A percentile compares a stretch with the other conserved stretches of the same genome.
phyloP scores from a whole-genome alignment of 2,329 filamentous ascomycete genomes.

The Trichocomaceae sp. region DNA sequence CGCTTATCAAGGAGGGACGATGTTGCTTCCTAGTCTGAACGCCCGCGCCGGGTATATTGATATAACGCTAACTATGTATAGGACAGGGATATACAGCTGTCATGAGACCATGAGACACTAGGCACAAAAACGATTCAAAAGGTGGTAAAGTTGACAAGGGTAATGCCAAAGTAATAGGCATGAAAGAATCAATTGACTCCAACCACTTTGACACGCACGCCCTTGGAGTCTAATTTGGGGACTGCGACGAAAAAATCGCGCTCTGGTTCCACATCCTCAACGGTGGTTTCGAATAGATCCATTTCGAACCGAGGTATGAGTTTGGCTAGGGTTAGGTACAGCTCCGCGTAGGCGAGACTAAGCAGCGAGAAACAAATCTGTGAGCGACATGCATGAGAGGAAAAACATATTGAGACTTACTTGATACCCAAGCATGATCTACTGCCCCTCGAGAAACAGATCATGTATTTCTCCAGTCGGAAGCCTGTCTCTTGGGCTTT shows the following conservation, averaged over 20 bases:
- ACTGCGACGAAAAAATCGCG: conserved; percentile 7
- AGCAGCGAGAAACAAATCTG: too few species aligned
- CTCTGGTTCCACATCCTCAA: conserved; percentile 21
- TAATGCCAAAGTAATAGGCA: too few species aligned
- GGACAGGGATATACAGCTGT: too few species aligned
- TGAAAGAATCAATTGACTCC: too few species aligned
- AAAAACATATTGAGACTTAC: conserved; percentile 19
- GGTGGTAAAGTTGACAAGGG: too few species aligned
- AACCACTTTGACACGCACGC: conserved; percentile 8
- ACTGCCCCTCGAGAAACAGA: conserved; percentile 37
- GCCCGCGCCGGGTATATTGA: too few species aligned
- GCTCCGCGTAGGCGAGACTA: conserved; percentile 30
- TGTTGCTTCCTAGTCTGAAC: too few species aligned
- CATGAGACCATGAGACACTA: too few species aligned
- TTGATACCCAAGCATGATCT: conserved; percentile 46
- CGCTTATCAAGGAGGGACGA: too few species aligned
- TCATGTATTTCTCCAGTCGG: conserved; percentile 30
- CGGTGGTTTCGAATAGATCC: conserved; percentile 28
- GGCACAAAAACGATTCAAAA: too few species aligned
- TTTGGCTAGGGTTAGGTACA: conserved; percentile 26
- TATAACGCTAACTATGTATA: too few species aligned
- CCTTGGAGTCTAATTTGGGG: conserved; percentile 5
- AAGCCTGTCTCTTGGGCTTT: conserved; percentile 26
- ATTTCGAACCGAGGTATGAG: conserved; percentile 26
- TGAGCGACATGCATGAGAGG: neutral